Evolutionary conservation across 73 alveolate species (phyloP), one percentile per base, ranked within the genome.

Genomic region (Tetrahymena malaccensis): DNA sequence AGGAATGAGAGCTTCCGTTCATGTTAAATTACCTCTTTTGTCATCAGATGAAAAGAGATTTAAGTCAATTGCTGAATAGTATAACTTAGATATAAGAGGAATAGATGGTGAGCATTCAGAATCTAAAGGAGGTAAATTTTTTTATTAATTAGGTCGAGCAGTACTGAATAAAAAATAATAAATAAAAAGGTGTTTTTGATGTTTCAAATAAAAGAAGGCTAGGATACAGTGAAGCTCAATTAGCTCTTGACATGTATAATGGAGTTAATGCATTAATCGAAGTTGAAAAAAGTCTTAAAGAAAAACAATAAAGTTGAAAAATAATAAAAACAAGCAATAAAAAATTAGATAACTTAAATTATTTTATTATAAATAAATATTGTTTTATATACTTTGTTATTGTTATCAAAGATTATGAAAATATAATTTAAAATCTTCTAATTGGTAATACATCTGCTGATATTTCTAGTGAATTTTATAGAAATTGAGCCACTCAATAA

Each of bases 61-160:
- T 83, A 31, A 94, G 34, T 96, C 93, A 17, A 94, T 94, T 55
- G 96, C 97, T 31, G 97, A 50, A 21, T 25, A 70, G 83, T 35
- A 94, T 35, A 4, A 94, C 40, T 95, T 95, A 25, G 83, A 95
- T 43, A 95, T 95, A 22, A 95, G 97, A 95, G 97, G 97, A n/a
- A 94, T 94, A 40, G 96, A 95, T 56, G 97, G 97, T 33, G 97
- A 95, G 44, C 97, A 95, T 94, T 93, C 97, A 5, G 97, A 95
- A 19, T 43, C 95, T 35, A 93, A 93, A 44, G 55, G 55, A 55
- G 55, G 93, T 43, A 93, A 93, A 35, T n/a, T 43, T 70, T 70
- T 70, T 25, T 25, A 70, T 27, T 25, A 70, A 27, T 7, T 70
- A 70, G 22, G 40, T 83, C 89, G 25, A 70, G 89, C 89, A 27